These are phyloP conservation scores for Viola odorata DNA, from an alignment of 345 rosid genomes.

Conservation along the genomic window DNA sequence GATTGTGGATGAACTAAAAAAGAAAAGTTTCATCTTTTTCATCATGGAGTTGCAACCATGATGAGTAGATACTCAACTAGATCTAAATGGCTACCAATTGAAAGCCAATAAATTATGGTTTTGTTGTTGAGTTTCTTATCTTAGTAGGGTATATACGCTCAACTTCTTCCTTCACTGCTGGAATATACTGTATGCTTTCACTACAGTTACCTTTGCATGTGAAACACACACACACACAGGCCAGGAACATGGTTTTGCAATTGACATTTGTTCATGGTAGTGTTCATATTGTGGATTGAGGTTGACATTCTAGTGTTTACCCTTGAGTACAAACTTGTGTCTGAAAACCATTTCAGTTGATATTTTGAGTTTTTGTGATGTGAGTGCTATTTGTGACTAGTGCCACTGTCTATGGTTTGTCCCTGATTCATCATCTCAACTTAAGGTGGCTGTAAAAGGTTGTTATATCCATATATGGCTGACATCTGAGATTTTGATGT, in stretches of 20 bases:
- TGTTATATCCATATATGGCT: neutral
- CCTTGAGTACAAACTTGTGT: neutral
- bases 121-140: neutral
- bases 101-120: neutral
- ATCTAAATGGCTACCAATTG: slow-evolving; percentile 10
- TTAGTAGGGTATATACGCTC: neutral
- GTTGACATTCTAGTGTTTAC: slow-evolving; percentile 4
- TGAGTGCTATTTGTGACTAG: slow-evolving; percentile 1
- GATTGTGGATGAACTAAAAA: slow-evolving; percentile 11
- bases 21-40: neutral
- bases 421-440: neutral
- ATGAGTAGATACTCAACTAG: slow-evolving; percentile 29
- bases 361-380: neutral
- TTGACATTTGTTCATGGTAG: slow-evolving; percentile 3
- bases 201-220: neutral
- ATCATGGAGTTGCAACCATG: neutral
- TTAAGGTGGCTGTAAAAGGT: neutral
- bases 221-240: neutral
- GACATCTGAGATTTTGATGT: neutral
- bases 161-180: slow-evolving; percentile 1
- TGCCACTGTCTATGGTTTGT: neutral
- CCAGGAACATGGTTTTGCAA: neutral
- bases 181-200: neutral
- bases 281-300: neutral
- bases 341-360: neutral